Conservation (phyloP, 2,329 filamentous ascomycete species). For the Nemania serpens region DNA sequence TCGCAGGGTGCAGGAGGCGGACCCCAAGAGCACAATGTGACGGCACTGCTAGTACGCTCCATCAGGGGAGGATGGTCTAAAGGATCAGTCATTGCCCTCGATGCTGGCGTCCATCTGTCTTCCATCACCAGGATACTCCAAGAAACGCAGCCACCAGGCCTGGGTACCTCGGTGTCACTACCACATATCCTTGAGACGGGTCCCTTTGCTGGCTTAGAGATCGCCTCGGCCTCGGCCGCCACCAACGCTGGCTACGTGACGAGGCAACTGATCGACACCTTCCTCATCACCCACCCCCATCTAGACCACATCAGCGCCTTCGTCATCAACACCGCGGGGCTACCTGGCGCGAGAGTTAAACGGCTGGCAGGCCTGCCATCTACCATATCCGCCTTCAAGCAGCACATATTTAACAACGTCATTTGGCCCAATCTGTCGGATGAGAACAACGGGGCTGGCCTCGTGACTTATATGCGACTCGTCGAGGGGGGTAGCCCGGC, state of each 20-base stretch:
- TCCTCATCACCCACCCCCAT: conserved; percentile 96
- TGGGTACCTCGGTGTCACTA: conserved; percentile 45
- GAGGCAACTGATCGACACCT: conserved; percentile 79
- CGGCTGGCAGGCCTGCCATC: conserved; percentile 82
- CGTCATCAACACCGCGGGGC: conserved; percentile 88
- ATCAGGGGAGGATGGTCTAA: conserved; percentile 77
- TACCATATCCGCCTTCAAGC: conserved; percentile 91
- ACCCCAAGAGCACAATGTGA: conserved; percentile 86
- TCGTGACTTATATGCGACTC: conserved; percentile 87
- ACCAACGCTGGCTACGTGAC: conserved; percentile 85
- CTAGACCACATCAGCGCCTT: conserved; percentile 92
- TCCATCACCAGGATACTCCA: conserved; percentile 82
- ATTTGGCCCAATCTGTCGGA: conserved; percentile 98
- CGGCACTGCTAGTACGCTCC: conserved; percentile 86
- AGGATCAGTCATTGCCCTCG: conserved; percentile 86
- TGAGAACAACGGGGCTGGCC: conserved; percentile 90
- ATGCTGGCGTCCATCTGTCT: conserved; percentile 87
- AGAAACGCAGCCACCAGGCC: conserved; percentile 48
- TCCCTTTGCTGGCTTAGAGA: conserved; percentile 78
- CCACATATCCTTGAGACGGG: conserved; percentile 66
- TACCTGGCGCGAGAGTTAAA: conserved; percentile 81
- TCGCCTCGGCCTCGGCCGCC: conserved; percentile 67
- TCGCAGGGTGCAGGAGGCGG: conserved; percentile 84
- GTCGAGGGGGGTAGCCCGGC: conserved; percentile 87
- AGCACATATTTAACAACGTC: conserved; percentile 94